Base-by-base conservation (phyloP, 768 basidiomycete genomes). In the Pseudohyphozyma bogoriensis region DNA sequence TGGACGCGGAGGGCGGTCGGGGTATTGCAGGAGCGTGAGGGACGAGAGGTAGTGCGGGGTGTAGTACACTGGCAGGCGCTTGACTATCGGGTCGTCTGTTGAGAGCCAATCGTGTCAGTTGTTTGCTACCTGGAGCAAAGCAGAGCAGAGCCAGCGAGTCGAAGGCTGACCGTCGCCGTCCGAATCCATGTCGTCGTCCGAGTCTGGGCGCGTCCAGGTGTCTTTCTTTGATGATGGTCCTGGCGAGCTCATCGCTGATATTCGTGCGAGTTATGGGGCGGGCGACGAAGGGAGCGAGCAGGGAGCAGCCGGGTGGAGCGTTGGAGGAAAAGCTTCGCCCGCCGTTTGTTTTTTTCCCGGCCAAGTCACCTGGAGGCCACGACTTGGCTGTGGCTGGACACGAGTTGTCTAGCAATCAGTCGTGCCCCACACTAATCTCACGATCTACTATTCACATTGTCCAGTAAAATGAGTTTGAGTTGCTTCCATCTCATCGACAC, bases 1-100 rank as follows among this genome's bases (percentile, higher is more conserved):
- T 20, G 65, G 70, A 9, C 59, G 65, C 15, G 70, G 66, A 2
- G 59, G 64, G n/a, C 65, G 62, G 59, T 69, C 65, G 7, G 70
- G 70, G 60, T 70, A 72, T 62, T 73, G 71, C 35, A 72, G 64
- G 12, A 73, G 65, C 40, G 67, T 65, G 29, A 72, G 62, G 31
- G 68, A 66, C 33, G 62, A 55, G 45, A 63, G 62, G 52, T 65
- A 65, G 29, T 58, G 52, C 0, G 71, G 70, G 9, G 64, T 68
- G 55, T 71, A 69, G 64, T 65, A 72, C 45, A 73, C 68, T 29
- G 71, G 71, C n/a, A 72, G 50, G 9, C 62, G 56, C 29, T 69
- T 60, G 31, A 67, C 63, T 18, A 70, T 46, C 6, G 64, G 59
- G 59, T 71, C 70, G 39, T 72, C 70, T 1, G n/a, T n/a, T n/a